Base-by-base conservation (phyloP, 164 flowering plant species). In the Nymphaea thermarum region DNA sequence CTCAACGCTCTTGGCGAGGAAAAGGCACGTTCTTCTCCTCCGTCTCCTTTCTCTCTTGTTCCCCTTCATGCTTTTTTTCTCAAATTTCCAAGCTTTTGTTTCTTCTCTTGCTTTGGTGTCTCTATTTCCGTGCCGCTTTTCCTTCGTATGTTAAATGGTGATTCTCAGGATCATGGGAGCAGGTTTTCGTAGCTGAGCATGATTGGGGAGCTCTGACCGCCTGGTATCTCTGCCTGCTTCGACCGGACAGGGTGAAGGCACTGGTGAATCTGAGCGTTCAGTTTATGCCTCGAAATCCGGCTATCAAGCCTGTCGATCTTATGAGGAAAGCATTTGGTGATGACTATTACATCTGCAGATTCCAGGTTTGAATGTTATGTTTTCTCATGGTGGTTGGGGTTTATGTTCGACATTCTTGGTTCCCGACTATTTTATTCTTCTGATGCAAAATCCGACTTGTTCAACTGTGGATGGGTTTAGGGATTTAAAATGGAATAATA, bases 201-300 rank as follows among this genome's bases (percentile, higher is more conserved):
- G 96, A 92, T 66, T 89, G 89, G 94, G 98, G 98, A 1, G 94
- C 98, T 0, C 0, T 67, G 12, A 65, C 88, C 3, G 91, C 89
- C 12, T 92, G 98, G 98, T 11, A 71, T 57, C 68, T 92, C 17
- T 82, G 88, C 71, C 62, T 84, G 74, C 81, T 74, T 51, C 71
- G 98, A 5, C 96, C 98, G 1, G 98, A 92, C 67, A 73, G 77
- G 44, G 88, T 90, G n/a, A 86, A 80, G 77, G 98, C 94, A n/a
- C 65, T 91, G 81, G 86, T 91, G 45, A 86, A 77, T 44, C 16
- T 85, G 74, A 86, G 94, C 70, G 88, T 88, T 5, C 67, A 63
- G 3, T 88, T 78, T 64, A n/a, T 3, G 64, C 88, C 83, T 0
- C 70, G 93, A 3, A 75, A 81, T 60, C 91, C 96, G 2, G 42